phyloP scores from a whole-genome alignment of 495 filamentous ascomycete genomes.

The Aspergillus ostianus region DNA sequence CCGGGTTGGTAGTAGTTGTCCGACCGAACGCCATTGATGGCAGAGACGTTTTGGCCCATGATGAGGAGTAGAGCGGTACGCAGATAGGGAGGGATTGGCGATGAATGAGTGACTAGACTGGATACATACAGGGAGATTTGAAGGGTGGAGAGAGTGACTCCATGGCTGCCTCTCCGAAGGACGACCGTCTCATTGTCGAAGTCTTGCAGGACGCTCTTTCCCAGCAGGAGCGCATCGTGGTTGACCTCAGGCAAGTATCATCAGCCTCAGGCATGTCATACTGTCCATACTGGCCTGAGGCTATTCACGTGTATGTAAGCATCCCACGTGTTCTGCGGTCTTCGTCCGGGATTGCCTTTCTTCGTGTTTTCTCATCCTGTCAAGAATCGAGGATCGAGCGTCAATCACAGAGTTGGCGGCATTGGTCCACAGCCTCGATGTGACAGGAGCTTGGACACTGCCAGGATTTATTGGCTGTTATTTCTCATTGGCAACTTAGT shows the following conservation, averaged over 20 bases:
- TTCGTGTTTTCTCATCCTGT: background rate
- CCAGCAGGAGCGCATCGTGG: too few species aligned
- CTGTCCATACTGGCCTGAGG: too few species aligned
- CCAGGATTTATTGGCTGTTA: background rate
- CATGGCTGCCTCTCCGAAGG: background rate
- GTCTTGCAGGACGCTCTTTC: background rate
- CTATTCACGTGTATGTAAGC: background rate
- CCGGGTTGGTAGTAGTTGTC: constrained; percentile 32
- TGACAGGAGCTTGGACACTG: background rate
- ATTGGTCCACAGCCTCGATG: background rate
- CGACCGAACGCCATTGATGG: constrained; percentile 33
- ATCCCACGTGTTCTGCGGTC: background rate
- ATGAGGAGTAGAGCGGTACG: background rate
- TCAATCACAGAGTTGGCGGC: background rate
- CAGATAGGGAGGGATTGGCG: background rate
- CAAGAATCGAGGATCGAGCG: background rate
- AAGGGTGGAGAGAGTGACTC: background rate
- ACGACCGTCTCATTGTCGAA: background rate
- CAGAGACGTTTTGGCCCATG: constrained; percentile 39
- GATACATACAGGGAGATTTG: background rate
- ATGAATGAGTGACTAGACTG: background rate
- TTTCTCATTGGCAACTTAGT: background rate
- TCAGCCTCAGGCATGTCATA: too few species aligned
- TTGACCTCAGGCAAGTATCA: too few species aligned
- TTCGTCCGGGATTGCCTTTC: background rate